Evolutionary conservation across 179 eudicot genomes (phyloP).

Genomic region (Gypsophila paniculata): DNA sequence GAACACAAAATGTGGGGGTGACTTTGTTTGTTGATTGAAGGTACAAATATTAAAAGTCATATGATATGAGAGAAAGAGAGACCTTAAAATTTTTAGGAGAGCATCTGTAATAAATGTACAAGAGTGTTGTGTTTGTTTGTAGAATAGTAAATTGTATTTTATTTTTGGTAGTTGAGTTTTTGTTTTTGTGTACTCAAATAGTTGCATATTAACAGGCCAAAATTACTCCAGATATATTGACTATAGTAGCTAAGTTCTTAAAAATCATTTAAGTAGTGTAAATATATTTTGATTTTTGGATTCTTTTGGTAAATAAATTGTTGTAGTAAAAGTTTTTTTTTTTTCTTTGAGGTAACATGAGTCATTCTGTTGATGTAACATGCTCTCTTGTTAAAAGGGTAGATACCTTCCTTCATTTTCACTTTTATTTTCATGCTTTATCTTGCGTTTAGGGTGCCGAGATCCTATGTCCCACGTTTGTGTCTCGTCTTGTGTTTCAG

Average conservation of each 20-base stretch:
- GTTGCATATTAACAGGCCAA: slow-evolving; percentile 15
- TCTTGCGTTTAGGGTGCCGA: neutral
- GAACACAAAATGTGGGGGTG: slow-evolving; percentile 16
- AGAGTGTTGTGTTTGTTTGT: slow-evolving; percentile 24
- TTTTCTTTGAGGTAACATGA: slow-evolving; percentile 20
- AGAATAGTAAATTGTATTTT: slow-evolving; percentile 8
- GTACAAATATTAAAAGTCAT: too few species aligned
- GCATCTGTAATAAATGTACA: slow-evolving; percentile 25
- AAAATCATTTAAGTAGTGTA: neutral
- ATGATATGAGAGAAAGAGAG: too few species aligned
- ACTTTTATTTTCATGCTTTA: slow-evolving; percentile 18
- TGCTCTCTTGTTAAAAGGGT: slow-evolving; percentile 32
- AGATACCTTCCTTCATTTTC: slow-evolving; percentile 29
- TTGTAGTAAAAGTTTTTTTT: neutral
- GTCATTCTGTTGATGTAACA: slow-evolving; percentile 27
- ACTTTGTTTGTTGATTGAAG: too few species aligned
- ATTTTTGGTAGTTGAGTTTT: slow-evolving; percentile 23
- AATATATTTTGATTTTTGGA: neutral
- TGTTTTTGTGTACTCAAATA: slow-evolving; percentile 18
- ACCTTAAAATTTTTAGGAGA: too few species aligned
- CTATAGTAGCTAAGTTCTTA: slow-evolving; percentile 14
- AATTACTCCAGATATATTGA: slow-evolving; percentile 1
- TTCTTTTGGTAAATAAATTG: neutral
- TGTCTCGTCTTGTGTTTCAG: too few species aligned
- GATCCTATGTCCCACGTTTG: too few species aligned